A percentile compares a stretch with the other conserved stretches of the same genome.
phyloP scores from a whole-genome alignment of 164 flowering plant genomes.

The Stephania cephalantha region DNA sequence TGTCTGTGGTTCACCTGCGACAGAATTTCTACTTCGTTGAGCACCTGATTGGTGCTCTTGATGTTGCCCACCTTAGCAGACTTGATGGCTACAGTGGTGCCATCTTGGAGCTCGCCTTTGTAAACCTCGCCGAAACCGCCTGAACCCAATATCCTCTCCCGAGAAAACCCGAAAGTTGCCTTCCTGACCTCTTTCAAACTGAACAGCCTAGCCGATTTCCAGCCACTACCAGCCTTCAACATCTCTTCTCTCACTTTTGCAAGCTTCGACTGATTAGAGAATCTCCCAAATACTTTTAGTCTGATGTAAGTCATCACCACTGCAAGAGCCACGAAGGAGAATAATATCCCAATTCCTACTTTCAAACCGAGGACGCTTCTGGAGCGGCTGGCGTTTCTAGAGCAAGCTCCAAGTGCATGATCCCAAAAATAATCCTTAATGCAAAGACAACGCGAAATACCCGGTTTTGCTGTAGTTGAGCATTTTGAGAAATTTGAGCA shows the following conservation, averaged over 20 bases:
- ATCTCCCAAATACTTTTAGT: constrained; percentile 17
- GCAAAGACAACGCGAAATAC: constrained; percentile 43
- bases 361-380: constrained; percentile 21
- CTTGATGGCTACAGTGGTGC: constrained; percentile 54
- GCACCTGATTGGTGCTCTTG: constrained; percentile 57
- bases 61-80: constrained; percentile 53
- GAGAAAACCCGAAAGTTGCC: constrained; percentile 42
- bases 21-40: constrained; percentile 63
- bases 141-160: constrained; percentile 39
- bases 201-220: constrained; percentile 38
- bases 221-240: constrained; percentile 36
- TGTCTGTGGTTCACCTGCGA: constrained; percentile 67
- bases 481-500: constrained; percentile 42
- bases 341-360: constrained; percentile 22
- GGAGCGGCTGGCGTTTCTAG: constrained; percentile 18
- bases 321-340: constrained; percentile 26
- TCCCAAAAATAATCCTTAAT: constrained; percentile 43
- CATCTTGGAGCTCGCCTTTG: constrained; percentile 56
- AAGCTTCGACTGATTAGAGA: constrained; percentile 20
- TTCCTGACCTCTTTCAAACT: constrained; percentile 43
- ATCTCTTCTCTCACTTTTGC: constrained; percentile 42
- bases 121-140: constrained; percentile 73
- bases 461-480: constrained; percentile 17
- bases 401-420: constrained; percentile 32
- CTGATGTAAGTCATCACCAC: constrained; percentile 15